phyloP scores from a whole-genome alignment of 2,329 filamentous ascomycete genomes.

The Didymella keratinophila region DNA sequence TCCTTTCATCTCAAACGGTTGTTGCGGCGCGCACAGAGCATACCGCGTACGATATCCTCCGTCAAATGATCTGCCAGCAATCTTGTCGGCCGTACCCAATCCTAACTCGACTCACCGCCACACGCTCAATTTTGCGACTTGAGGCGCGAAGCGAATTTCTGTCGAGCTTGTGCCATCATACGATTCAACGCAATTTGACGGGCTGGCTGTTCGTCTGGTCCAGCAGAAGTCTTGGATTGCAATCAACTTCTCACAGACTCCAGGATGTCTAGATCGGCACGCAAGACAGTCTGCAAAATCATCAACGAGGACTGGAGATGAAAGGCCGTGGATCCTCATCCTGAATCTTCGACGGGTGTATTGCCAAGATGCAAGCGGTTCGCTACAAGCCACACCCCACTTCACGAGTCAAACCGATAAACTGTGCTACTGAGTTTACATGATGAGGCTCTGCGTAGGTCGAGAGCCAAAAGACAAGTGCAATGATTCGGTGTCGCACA shows the following conservation, averaged over 20 bases:
- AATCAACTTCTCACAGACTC: slow-evolving; percentile 26
- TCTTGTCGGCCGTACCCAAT: slow-evolving; percentile 30
- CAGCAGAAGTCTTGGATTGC: slow-evolving; percentile 11
- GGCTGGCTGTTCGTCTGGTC: slow-evolving; percentile 1
- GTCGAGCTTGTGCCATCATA: slow-evolving; percentile 16
- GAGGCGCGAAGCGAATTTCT: slow-evolving; percentile 19
- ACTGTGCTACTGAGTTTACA: slow-evolving; percentile 19
- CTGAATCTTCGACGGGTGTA: slow-evolving; percentile 18
- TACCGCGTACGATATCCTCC: slow-evolving; percentile 25
- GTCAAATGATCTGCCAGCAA: slow-evolving; percentile 34
- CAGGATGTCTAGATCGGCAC: background rate
- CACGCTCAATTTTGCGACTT: slow-evolving; percentile 23
- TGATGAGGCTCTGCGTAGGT: slow-evolving; percentile 19
- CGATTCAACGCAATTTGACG: slow-evolving; percentile 20
- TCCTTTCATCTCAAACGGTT: slow-evolving; percentile 34
- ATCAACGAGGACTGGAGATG: slow-evolving; percentile 14
- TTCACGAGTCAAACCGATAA: slow-evolving; percentile 21
- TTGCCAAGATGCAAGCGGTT: slow-evolving; percentile 19
- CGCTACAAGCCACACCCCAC: slow-evolving; percentile 20
- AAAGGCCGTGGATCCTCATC: slow-evolving; percentile 17
- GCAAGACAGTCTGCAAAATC: slow-evolving; percentile 7
- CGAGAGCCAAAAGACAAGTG: slow-evolving; percentile 9
- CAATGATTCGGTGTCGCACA: slow-evolving; percentile 10
- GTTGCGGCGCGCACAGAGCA: slow-evolving; percentile 33
- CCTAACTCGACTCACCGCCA: slow-evolving; percentile 33